Percentiles rank a stretch among this genome's conserved stretches.
phyloP scores from a whole-genome alignment of 2,329 filamentous ascomycete genomes.

The Penicillium polonicum region DNA sequence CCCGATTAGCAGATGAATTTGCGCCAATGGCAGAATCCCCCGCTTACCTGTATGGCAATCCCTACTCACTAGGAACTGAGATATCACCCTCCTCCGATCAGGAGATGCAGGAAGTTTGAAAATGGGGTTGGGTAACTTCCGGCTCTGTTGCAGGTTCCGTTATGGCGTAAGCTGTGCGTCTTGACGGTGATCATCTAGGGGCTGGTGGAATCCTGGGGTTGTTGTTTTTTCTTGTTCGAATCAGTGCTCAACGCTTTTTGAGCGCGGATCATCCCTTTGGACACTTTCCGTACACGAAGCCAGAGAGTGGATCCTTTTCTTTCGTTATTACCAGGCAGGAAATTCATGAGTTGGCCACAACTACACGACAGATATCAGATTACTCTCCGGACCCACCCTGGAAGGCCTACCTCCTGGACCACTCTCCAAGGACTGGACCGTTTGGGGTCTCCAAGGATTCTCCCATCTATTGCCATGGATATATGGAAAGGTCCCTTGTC shows the following conservation, averaged over 20 bases:
- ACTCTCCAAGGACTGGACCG: not conserved
- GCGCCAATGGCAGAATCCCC: constrained; percentile 21
- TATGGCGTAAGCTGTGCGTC: not conserved
- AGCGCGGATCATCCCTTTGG: not conserved
- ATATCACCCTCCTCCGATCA: not conserved
- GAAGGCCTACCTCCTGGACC: not conserved
- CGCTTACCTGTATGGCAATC: constrained; percentile 12
- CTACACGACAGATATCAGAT: constrained; percentile 17
- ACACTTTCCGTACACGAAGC: constrained; percentile 10
- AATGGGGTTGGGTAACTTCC: constrained; percentile 1
- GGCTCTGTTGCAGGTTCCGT: not conserved
- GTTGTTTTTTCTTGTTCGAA: not conserved
- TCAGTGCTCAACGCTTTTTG: not conserved
- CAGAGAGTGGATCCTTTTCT: constrained; percentile 1
- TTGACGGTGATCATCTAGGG: not conserved
- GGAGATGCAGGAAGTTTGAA: constrained; percentile 11
- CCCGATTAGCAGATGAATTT: constrained; percentile 28
- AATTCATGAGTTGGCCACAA: constrained; percentile 5
- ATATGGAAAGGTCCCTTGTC: not conserved
- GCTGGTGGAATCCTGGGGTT: not conserved
- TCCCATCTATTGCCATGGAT: not conserved
- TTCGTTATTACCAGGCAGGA: constrained; percentile 1
- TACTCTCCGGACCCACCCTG: not conserved
- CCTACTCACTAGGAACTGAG: not conserved
- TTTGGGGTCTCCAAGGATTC: not conserved